Evolutionary conservation across 2,329 filamentous ascomycete genomes (phyloP), one percentile per base, ranked within the genome.

Genomic region (Monosporascus sp.): DNA sequence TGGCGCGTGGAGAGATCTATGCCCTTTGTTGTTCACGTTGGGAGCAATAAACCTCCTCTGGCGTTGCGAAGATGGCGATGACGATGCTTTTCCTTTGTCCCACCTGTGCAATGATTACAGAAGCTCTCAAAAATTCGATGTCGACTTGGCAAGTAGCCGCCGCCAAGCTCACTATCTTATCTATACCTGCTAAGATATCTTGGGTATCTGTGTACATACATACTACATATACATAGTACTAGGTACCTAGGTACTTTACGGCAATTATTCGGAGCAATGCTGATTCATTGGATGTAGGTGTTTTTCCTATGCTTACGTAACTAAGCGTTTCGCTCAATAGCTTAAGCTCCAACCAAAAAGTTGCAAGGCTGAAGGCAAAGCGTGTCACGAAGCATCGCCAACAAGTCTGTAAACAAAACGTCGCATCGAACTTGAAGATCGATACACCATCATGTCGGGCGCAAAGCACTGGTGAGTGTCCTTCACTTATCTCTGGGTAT

Each of bases 381-480:
- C 22, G 42, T 34, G 31, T 34, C 2, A 34, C 31, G 31, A 11
- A 34, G 31, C 31, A 14, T 34, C 11, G 5, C 31, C 31, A 14
- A 34, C 31, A 5, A 11, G 11, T 14, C 31, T 11, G 9, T 20
- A 6, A 42, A 3, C 6, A 42, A 18, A 24, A 14, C 20, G 24
- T 42, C 39, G 14, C 18, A 42, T 8, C n/a, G 4, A 9, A 46
- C 5, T 27, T 6, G 7, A 34, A 9, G 20, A 51, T 39, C n/a
- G 17, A 25, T 22, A 25, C 18, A 38, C 42, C 55, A 70, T 63
- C 41, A 74, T 75, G 73, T 74, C 72, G 52, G 72, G 72, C 55
- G 71, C 71, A 34, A 69, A 69, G 47, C 66, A 69, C 50, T 69
- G 66, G 66, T 69, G 57, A 55, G 61, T 6, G 3, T 42, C 27